Base-by-base conservation (phyloP, 768 basidiomycete species). In the Boletus rubroflammeus region DNA sequence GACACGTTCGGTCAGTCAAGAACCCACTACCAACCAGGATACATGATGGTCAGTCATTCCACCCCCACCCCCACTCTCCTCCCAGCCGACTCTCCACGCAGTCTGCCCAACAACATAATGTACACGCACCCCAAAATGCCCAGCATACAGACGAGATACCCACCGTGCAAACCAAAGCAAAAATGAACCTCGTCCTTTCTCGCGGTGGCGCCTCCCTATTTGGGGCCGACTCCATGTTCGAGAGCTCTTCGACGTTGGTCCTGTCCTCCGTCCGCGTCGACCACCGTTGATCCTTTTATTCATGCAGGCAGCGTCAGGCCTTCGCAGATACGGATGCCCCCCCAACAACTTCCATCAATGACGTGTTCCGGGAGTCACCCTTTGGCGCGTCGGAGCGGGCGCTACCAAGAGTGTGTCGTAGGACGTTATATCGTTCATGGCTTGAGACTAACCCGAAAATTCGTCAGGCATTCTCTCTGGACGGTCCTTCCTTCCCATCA, bases 171-270 rank as follows among this genome's bases (percentile, higher is more conserved):
- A 90, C 88, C 1, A 91, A 91, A 65, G 89, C 88, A 23, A 89
- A 91, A 66, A 78, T 90, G 73, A 90, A 85, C 66, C 80, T 84
- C 54, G 79, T 80, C 6, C 74, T 89, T 17, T 77, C 85, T 19
- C 78, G 85, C 51, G 80, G 83, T 13, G 75, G 83, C 21, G 76
- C 83, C 2, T 79, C 83, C 17, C 86, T 89, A 56, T 90, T 90
- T 72, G 90, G 90, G 2, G 83, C 87, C 73, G 88, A 89, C 57
- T 89, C 89, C 21, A 89, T 91, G 89, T 90, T 91, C 60, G 82
- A 89, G 67, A 88, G 81, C 59, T 77, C 84, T 38, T 56, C 62
- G 11, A 60, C 70, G 70, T 63, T 17, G 4, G 51, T 64, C 41
- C 47, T 8, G 17, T 65, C 15, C 17, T 43, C 43, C 25, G 26